Base-by-base conservation (phyloP, 768 basidiomycete genomes). In the Trametes elegans region DNA sequence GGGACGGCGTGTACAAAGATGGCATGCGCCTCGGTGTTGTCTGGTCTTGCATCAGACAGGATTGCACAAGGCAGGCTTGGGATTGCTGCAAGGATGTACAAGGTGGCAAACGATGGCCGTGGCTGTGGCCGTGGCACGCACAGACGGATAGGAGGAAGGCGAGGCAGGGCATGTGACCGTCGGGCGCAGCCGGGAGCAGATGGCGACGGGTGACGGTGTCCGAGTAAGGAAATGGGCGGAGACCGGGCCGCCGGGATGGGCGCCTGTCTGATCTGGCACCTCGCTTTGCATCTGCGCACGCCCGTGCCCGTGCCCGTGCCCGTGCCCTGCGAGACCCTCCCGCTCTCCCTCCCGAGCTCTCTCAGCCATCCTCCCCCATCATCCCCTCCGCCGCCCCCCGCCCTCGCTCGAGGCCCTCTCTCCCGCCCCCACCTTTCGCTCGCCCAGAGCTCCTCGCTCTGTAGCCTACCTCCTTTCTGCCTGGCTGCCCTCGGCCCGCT, bases 181-280 rank as follows among this genome's bases (percentile, higher is more conserved):
- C 48, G 41, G 55, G 43, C 18, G 23, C 35, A 19, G 35, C 42
- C 55, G 55, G 55, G 27, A 16, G 31, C 10, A 45, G 45, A 46
- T 29, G 49, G 49, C 42, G 32, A 44, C 32, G 55, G 55, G 54
- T 48, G 54, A 49, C 48, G 48, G 29, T 49, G 35, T 9, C 55
- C 55, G 4, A 44, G 45, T 43, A 7, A 44, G 55, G 55, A 14
- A 56, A 23, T 2, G 8, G 29, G 9, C 41, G 54, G 41, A 44
- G 19, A 3, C 29, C 41, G 47, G 42, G 41, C 48, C 48, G 48
- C 34, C 38, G 55, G 41, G 14, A 52, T 21, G 32, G 39, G 40
- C 41, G 50, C 31, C 48, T 49, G 26, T 2, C 16, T 27, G 14
- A 35, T 35, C 32, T 26, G 32, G 5, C 42, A 5, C 24, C 23